Conservation (phyloP, 345 rosid genomes). For the Citrus inodora region DNA sequence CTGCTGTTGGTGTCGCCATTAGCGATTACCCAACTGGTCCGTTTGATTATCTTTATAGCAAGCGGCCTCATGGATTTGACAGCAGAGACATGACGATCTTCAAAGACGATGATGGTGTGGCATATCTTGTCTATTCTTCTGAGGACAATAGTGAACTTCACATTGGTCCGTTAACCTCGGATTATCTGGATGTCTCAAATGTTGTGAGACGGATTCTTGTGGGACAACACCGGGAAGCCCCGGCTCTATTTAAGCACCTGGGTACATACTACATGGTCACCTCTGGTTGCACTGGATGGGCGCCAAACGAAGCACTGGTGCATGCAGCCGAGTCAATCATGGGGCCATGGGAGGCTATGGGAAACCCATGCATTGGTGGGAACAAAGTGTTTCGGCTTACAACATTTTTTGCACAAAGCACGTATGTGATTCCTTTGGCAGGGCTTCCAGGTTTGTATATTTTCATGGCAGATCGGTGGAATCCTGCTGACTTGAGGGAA, state of each 20-base stretch:
- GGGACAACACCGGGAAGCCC: constrained; percentile 87
- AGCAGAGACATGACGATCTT: constrained; percentile 96
- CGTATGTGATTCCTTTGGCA: constrained; percentile 71
- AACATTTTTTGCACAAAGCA: constrained; percentile 86
- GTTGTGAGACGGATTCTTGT: constrained; percentile 54
- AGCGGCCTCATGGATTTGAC: constrained; percentile 78
- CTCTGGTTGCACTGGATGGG: constrained; percentile 97
- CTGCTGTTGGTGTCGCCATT: constrained; percentile 75
- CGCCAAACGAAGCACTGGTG: constrained; percentile 84
- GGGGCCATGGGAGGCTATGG: constrained; percentile 97
- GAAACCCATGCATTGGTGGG: constrained; percentile 88
- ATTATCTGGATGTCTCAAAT: constrained; percentile 63
- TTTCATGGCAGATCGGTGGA: constrained; percentile 97
- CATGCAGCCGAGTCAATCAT: constrained; percentile 82
- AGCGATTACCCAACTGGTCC: constrained; percentile 82
- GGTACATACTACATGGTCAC: constrained; percentile 87
- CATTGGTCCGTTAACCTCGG: constrained; percentile 68
- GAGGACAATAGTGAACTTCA: constrained; percentile 90
- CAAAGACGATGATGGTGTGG: constrained; percentile 76
- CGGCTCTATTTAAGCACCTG: constrained; percentile 74
- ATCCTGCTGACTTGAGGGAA: constrained; percentile 80
- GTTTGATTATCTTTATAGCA: constrained; percentile 66
- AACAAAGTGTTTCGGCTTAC: constrained; percentile 62
- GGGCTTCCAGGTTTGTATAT: constrained; percentile 69
- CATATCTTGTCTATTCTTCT: constrained; percentile 80